Evolutionary conservation across 306 rosid species (phyloP).

Genomic region (Pyrus betulifolia): DNA sequence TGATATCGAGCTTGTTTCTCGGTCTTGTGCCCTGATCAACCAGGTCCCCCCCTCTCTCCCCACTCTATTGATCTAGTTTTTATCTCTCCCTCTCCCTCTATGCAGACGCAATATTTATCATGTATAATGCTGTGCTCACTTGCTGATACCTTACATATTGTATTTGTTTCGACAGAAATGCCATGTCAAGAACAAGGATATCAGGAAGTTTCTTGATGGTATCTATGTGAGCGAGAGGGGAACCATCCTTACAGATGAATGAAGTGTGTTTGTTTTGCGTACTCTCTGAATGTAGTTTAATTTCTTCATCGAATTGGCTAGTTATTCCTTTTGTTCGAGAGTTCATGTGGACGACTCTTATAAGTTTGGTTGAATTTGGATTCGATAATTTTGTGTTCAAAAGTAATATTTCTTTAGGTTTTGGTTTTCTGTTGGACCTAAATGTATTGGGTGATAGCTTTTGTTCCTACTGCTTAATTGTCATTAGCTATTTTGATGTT

Average conservation of each 20-base stretch:
- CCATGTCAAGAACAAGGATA: conserved; percentile 79
- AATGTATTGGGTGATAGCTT: background rate
- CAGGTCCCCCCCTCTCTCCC: conserved; percentile 31
- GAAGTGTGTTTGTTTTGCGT: conserved; percentile 1
- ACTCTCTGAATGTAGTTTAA: background rate
- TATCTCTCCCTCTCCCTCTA: background rate
- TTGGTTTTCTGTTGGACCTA: background rate
- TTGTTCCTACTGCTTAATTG: background rate
- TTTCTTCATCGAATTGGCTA: background rate
- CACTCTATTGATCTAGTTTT: background rate
- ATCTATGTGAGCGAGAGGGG: conserved; percentile 84
- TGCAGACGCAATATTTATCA: background rate
- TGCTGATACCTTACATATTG: background rate
- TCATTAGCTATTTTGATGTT: background rate
- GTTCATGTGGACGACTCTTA: background rate
- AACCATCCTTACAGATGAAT: conserved; percentile 36
- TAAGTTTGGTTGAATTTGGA: conserved; percentile 15
- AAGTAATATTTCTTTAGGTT: background rate
- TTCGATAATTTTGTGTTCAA: conserved; percentile 10
- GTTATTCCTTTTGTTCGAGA: conserved; percentile 7
- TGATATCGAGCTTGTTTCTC: conserved; percentile 71
- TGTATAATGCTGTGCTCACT: background rate
- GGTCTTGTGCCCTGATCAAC: conserved; percentile 66
- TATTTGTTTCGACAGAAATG: conserved; percentile 54
- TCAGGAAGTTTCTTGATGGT: conserved; percentile 80